Evolutionary conservation across 2,329 filamentous ascomycete species (phyloP), one percentile per base, ranked within the genome.

Genomic region (Aspergillus floridensis): DNA sequence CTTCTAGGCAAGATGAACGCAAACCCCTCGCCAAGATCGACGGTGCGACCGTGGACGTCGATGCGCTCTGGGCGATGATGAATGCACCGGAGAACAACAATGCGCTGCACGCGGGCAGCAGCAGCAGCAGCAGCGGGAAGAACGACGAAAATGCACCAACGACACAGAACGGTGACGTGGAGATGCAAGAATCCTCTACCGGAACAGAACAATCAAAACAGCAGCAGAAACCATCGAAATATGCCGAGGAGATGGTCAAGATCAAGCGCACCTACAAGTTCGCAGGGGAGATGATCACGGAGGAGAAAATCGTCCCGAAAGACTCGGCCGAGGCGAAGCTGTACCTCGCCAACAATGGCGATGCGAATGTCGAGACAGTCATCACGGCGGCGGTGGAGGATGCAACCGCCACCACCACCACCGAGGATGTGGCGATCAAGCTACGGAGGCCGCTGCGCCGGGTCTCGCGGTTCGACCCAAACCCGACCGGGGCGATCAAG

Each of bases 231-330:
- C 58, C 60, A 58, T 35, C 50, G 24, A 53, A 63, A 10, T 63
- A 68, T 50, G 38, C 63, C 3, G 77, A 82, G 50, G 78, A 82
- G 56, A 79, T 78, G 65, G 78, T 86, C 59, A 82, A 79, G 46
- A 85, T 86, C 65, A 83, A 80, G 63, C 78, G 82, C 29, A 83
- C 77, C n/a, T 84, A 84, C 70, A 80, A 81, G 56, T 86, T 84
- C 65, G 83, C 83, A 2, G 83, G 83, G 49, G 80, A 84, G 66
- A 75, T 78, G 51, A 81, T 81, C 58, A 82, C 81, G 3, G 80
- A 84, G 60, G 79, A 82, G 59, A 84, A 84, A 65, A 70, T 76
- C 3, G 82, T 86, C 2, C 77, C 77, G 11, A 81, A 79, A 61
- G 74, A 78, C 50, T 85, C 82, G 1, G 82, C 82, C 26, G 84